Evolutionary conservation across 805 yeast species (phyloP).

Genomic region (Candida ulmi): DNA sequence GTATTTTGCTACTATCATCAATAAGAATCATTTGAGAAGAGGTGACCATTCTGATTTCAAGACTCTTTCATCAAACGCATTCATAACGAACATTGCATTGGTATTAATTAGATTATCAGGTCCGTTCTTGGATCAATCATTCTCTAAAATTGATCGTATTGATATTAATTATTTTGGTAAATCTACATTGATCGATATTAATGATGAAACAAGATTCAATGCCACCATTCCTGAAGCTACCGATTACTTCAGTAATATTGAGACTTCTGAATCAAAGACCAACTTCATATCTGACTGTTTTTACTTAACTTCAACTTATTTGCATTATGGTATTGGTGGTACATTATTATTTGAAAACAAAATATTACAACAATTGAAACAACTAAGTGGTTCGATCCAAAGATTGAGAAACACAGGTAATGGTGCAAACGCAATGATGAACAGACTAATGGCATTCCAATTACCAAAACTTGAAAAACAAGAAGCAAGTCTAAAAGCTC

Average conservation of each 20-base stretch:
- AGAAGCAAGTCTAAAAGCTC: constrained; percentile 33
- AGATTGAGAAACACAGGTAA: constrained; percentile 11
- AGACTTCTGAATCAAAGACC: constrained; percentile 31
- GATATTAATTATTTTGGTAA: constrained; percentile 63
- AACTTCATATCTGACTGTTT: constrained; percentile 93
- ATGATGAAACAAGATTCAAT: constrained; percentile 79
- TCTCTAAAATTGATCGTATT: constrained; percentile 68
- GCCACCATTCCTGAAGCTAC: constrained; percentile 69
- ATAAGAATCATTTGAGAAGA: constrained; percentile 78
- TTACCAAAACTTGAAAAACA: constrained; percentile 44
- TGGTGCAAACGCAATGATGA: constrained; percentile 17
- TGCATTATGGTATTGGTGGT: constrained; percentile 90
- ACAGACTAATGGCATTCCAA: constrained; percentile 33
- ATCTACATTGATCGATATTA: constrained; percentile 50
- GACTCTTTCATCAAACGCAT: constrained; percentile 68
- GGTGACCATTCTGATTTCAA: constrained; percentile 75
- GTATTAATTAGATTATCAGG: constrained; percentile 66
- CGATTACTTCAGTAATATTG: constrained; percentile 41
- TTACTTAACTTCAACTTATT: constrained; percentile 67
- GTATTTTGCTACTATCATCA: constrained; percentile 70
- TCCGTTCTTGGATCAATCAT: constrained; percentile 74
- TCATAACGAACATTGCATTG: constrained; percentile 71
- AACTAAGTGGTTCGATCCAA: constrained; percentile 35
- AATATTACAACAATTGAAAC: constrained; percentile 43
- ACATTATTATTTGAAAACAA: constrained; percentile 51